A percentile compares a stretch with the other conserved stretches of the same genome.
Evolutionary conservation across 148 eudicot species (phyloP).

Genomic region (Linanthus parryae): DNA sequence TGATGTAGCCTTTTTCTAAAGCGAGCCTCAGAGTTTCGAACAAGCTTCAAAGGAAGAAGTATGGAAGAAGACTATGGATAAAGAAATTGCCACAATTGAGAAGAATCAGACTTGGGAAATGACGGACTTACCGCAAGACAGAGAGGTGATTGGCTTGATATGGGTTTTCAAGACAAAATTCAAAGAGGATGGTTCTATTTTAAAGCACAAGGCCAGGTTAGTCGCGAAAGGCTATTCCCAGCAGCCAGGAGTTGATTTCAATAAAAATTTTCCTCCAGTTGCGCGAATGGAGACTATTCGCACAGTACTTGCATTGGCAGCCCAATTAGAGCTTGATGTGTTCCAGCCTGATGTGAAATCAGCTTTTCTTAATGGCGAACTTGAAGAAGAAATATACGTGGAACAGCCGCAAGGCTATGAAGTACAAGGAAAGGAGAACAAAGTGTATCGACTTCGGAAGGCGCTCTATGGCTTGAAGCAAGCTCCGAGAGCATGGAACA

Average conservation of each 20-base stretch:
- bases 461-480: neutral
- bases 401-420: neutral
- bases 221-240: neutral
- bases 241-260: neutral
- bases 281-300: neutral
- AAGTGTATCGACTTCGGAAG: neutral
- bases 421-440: neutral
- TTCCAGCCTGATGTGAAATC: neutral
- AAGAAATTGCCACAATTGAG: neutral
- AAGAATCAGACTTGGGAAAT: neutral
- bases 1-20: neutral
- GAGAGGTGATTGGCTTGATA: neutral
- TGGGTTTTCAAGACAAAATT: neutral
- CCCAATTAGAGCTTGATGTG: neutral
- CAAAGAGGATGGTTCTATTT: neutral
- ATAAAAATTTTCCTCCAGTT: neutral
- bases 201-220: neutral
- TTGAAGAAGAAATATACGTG: neutral
- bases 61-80: neutral
- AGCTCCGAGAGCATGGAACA: neutral
- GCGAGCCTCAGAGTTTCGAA: neutral
- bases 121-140: neutral
- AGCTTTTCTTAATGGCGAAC: neutral
- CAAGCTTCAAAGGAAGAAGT: neutral
- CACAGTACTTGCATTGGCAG: neutral